These are phyloP conservation scores for Lathyrus oleraceus DNA, from an alignment of 306 rosid species.

Conservation along the genomic window DNA sequence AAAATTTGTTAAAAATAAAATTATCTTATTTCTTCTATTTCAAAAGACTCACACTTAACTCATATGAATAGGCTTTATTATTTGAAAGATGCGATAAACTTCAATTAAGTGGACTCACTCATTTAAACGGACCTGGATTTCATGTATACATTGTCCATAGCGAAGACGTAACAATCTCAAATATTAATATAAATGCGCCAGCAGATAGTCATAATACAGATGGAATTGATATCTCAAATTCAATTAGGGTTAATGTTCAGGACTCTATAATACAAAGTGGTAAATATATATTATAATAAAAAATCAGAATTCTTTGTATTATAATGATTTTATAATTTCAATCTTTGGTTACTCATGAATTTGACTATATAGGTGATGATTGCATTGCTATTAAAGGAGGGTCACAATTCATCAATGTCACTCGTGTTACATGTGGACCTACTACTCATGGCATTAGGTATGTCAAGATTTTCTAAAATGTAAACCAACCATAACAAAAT, in stretches of 20 bases:
- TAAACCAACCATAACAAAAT: not conserved
- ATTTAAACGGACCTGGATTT: constrained; percentile 34
- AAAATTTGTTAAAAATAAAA: not conserved
- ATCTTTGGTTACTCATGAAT: not conserved
- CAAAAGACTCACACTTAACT: too few relatives aligned
- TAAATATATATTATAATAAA: too few relatives aligned
- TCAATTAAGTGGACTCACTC: constrained; percentile 33
- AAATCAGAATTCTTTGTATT: too few relatives aligned
- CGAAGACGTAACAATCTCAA: constrained; percentile 16
- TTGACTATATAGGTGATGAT: constrained; percentile 48
- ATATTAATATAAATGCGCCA: not conserved
- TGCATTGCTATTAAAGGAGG: constrained; percentile 50
- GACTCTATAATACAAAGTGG: constrained; percentile 31
- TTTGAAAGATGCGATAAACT: constrained; percentile 35
- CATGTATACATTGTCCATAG: constrained; percentile 26
- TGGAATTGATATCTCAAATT: constrained; percentile 33
- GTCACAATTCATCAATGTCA: constrained; percentile 21
- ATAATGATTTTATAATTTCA: not conserved
- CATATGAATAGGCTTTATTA: constrained; percentile 16
- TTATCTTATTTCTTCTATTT: not conserved
- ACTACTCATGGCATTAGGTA: constrained; percentile 62
- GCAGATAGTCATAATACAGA: constrained; percentile 34
- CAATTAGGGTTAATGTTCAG: not conserved
- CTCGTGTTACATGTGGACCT: constrained; percentile 47
- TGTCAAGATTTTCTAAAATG: not conserved